These are phyloP conservation scores for Pascua guehoae DNA, from an alignment of 1,284 basidiomycete genomes.

Conservation along the genomic window DNA sequence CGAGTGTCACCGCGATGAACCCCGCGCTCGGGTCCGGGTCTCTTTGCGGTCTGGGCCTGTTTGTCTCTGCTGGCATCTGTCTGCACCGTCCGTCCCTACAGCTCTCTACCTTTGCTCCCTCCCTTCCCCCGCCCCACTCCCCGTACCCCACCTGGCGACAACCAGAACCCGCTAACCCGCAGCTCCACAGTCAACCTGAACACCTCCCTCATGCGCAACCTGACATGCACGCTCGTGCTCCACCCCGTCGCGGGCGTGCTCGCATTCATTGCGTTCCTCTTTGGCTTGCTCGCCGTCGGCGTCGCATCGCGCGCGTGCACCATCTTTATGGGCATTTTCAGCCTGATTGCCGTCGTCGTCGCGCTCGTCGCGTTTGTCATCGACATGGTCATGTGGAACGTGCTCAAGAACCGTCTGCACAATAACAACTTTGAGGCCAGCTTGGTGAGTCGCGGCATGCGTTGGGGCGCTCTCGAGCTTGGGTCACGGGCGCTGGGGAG, in stretches of 20 bases:
- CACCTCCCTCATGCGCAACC: slow-evolving; percentile 59
- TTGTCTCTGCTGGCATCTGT: too few species aligned
- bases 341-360: slow-evolving; percentile 61
- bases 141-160: too few species aligned
- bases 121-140: too few species aligned
- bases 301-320: slow-evolving; percentile 64
- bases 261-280: slow-evolving; percentile 65
- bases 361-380: slow-evolving; percentile 67
- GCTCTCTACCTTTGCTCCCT: too few species aligned
- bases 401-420: slow-evolving; percentile 60
- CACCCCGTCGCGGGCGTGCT: slow-evolving; percentile 73
- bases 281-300: slow-evolving; percentile 62
- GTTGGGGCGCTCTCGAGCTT: too few species aligned
- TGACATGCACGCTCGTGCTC: slow-evolving; percentile 68
- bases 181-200: slow-evolving; percentile 47
- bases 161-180: background rate
- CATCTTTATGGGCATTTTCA: slow-evolving; percentile 66
- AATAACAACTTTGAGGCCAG: slow-evolving; percentile 51
- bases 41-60: too few species aligned
- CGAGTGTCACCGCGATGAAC: too few species aligned
- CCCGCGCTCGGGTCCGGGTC: too few species aligned
- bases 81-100: background rate
- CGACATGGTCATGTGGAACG: slow-evolving; percentile 74
- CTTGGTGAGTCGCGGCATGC: slow-evolving; percentile 10
- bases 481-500: too few species aligned